Evolutionary conservation across 441 rosid genomes (phyloP).

Genomic region (Mallotus japonicus): DNA sequence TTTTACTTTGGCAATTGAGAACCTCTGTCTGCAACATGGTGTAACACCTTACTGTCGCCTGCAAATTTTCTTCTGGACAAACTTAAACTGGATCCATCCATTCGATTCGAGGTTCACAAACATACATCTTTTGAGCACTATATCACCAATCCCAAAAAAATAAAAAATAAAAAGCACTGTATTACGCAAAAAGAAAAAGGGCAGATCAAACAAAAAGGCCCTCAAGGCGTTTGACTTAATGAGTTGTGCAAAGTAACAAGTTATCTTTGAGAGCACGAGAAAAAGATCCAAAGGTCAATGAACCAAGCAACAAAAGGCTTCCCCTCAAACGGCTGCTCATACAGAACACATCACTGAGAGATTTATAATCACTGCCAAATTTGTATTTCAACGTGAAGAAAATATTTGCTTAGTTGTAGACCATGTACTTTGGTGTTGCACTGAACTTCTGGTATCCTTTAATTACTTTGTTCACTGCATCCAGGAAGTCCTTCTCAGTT

Average conservation of each 20-base stretch:
- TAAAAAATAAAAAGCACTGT: too few species aligned
- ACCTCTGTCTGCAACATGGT: too few species aligned
- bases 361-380: neutral
- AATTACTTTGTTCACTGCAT: constrained; percentile 82
- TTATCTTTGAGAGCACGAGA: neutral
- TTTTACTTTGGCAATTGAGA: too few species aligned
- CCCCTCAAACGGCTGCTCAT: neutral
- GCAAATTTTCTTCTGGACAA: too few species aligned
- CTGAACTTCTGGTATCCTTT: constrained; percentile 88
- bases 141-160: too few species aligned
- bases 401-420: constrained; percentile 46
- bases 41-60: too few species aligned
- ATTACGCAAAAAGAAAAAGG: too few species aligned
- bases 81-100: too few species aligned
- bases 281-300: neutral
- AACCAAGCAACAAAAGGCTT: neutral
- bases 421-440: constrained; percentile 86
- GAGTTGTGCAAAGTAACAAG: neutral
- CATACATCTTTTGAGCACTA: too few species aligned
- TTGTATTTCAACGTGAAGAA: neutral
- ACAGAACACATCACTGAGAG: neutral
- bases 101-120: too few species aligned
- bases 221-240: too few species aligned
- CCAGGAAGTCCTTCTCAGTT: constrained; percentile 80
- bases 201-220: too few species aligned